These are phyloP conservation scores for Fusarium palustre DNA, from an alignment of 2,329 filamentous ascomycete genomes.

Conservation along the genomic window DNA sequence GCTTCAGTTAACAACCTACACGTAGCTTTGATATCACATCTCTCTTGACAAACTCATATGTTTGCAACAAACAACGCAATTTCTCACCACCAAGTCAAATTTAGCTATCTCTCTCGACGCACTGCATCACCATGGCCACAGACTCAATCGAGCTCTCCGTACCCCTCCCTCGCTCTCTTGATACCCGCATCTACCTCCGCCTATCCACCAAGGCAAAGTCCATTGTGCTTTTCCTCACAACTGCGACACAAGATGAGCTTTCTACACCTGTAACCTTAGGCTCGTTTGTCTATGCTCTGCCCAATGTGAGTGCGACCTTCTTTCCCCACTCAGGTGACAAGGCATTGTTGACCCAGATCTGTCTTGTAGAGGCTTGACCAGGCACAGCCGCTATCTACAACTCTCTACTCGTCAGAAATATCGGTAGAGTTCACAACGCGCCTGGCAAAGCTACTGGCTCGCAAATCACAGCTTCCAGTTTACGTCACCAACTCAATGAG, in stretches of 20 bases:
- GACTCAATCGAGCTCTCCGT: slow-evolving; percentile 63
- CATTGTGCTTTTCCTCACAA: slow-evolving; percentile 71
- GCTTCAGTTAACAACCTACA: background rate
- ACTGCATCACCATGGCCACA: slow-evolving; percentile 43
- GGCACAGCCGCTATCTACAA: slow-evolving; percentile 77
- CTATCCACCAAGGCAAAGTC: slow-evolving; percentile 69
- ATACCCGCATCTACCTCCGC: slow-evolving; percentile 71
- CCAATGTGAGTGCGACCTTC: slow-evolving; percentile 72
- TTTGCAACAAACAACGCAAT: background rate
- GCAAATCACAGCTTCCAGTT: slow-evolving; percentile 77
- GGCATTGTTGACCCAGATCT: slow-evolving; percentile 23
- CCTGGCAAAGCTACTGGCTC: slow-evolving; percentile 84
- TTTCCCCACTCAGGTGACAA: slow-evolving; percentile 9
- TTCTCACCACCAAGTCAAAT: background rate
- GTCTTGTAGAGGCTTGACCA: slow-evolving; percentile 61
- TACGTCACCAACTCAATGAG: slow-evolving; percentile 92
- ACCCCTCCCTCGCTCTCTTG: slow-evolving; percentile 69
- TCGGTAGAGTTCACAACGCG: slow-evolving; percentile 89
- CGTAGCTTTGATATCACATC: background rate
- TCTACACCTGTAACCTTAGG: slow-evolving; percentile 72
- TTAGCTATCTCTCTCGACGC: background rate
- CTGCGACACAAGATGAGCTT: slow-evolving; percentile 65
- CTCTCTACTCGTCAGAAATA: slow-evolving; percentile 79
- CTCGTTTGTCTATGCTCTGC: slow-evolving; percentile 93
- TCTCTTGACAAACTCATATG: background rate